Conservation (phyloP, 805 yeast species). For the Ogataea thermomethanolica region DNA sequence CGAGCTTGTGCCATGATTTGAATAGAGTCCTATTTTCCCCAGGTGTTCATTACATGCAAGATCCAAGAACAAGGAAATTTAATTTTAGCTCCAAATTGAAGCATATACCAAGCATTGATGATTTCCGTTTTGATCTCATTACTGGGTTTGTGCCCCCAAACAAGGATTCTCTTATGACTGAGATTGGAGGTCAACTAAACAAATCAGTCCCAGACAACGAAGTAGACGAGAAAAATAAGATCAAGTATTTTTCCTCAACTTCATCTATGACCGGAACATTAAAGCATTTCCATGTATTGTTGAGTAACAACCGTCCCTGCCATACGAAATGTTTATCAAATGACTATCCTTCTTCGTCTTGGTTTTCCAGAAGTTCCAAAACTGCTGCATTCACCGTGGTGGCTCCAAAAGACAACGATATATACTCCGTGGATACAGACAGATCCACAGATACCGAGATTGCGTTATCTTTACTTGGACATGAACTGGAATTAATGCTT, state of each 20-base stretch:
- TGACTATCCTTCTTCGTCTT: constrained; percentile 37
- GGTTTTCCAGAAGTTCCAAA: constrained; percentile 41
- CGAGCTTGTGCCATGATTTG: constrained; percentile 61
- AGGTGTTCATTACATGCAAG: constrained; percentile 72
- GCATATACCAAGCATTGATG: constrained; percentile 56
- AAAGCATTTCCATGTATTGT: constrained; percentile 67
- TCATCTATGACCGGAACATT: constrained; percentile 80
- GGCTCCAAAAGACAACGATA: constrained; percentile 34
- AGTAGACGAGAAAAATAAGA: constrained; percentile 4
- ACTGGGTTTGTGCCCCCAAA: constrained; percentile 61
- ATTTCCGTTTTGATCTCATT: constrained; percentile 60
- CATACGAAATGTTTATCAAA: constrained; percentile 44
- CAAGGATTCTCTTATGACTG: constrained; percentile 51
- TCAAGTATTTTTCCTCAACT: constrained; percentile 70
- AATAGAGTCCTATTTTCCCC: constrained; percentile 77
- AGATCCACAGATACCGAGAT: constrained; percentile 63
- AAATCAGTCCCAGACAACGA: background rate
- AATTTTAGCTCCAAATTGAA: constrained; percentile 64
- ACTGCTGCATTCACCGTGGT: constrained; percentile 59
- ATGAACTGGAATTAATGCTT: constrained; percentile 70
- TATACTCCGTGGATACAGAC: constrained; percentile 70
- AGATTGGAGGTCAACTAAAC: constrained; percentile 40
- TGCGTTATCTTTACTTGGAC: constrained; percentile 71
- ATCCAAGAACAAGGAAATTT: constrained; percentile 69
- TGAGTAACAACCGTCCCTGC: constrained; percentile 60